These are phyloP conservation scores for Phytophthora cajani DNA, from an alignment of 352 stramenopile genomes.

Conservation along the genomic window DNA sequence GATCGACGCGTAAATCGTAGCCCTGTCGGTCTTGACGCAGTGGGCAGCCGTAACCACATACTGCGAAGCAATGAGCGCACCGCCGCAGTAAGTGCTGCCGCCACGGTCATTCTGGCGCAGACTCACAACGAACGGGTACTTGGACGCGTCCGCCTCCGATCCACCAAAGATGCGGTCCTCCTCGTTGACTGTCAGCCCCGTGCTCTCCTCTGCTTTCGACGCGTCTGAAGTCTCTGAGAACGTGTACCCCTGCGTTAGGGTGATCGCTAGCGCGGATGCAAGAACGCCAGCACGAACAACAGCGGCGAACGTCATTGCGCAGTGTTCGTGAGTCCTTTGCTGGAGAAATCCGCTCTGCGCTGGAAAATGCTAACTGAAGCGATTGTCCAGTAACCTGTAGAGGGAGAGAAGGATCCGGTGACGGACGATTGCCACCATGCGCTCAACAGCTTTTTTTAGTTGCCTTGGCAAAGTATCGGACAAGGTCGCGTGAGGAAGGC, in stretches of 20 bases:
- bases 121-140: conserved; percentile 67
- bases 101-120: conserved; percentile 48
- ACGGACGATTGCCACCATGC: conserved; percentile 23
- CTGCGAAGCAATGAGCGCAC: conserved; percentile 60
- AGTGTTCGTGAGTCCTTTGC: not conserved
- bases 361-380: conserved; percentile 30
- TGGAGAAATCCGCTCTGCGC: conserved; percentile 27
- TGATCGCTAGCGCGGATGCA: conserved; percentile 24
- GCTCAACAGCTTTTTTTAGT: conserved; percentile 28
- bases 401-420: conserved; percentile 32
- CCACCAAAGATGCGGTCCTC: conserved; percentile 69
- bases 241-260: conserved; percentile 29
- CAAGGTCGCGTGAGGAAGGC: conserved; percentile 11
- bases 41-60: conserved; percentile 81
- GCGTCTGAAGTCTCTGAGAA: conserved; percentile 39
- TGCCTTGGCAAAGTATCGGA: conserved; percentile 1
- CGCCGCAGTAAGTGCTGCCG: conserved; percentile 68
- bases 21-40: conserved; percentile 58
- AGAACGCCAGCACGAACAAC: conserved; percentile 24
- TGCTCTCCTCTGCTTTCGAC: conserved; percentile 26
- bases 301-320: conserved; percentile 29
- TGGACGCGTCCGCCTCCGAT: conserved; percentile 53
- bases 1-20: conserved; percentile 58
- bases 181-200: conserved; percentile 39
- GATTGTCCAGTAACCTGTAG: not conserved